phyloP scores from a whole-genome alignment of 2,329 filamentous ascomycete species.

The Botrytis fragariae region DNA sequence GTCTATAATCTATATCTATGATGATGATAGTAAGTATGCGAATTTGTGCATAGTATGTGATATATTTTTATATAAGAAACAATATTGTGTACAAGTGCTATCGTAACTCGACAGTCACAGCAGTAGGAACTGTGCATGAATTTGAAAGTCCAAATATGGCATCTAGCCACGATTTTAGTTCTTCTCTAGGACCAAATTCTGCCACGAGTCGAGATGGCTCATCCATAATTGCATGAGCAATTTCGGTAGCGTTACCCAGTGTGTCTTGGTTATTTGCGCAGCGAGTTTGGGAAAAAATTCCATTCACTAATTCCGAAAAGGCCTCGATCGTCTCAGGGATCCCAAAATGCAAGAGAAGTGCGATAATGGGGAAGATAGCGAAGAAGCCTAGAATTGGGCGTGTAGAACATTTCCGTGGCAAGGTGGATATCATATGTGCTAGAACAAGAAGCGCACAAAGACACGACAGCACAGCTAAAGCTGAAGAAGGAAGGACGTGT shows the following conservation, averaged over 20 bases:
- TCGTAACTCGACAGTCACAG: not conserved
- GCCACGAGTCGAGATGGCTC: constrained; percentile 17
- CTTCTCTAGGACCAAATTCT: constrained; percentile 12
- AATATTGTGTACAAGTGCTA: not conserved
- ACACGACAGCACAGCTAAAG: constrained; percentile 3
- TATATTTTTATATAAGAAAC: not conserved
- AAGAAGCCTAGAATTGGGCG: not conserved
- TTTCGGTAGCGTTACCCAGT: not conserved
- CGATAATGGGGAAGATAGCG: not conserved
- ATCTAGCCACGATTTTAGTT: not conserved
- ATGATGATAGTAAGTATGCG: not conserved
- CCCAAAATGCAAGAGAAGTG: constrained; percentile 8
- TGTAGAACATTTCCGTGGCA: not conserved
- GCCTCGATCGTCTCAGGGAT: not conserved
- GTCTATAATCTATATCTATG: not conserved
- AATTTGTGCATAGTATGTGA: not conserved
- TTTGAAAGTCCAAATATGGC: not conserved
- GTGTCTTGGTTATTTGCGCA: not conserved
- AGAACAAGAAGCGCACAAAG: constrained; percentile 13
- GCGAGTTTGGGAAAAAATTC: not conserved
- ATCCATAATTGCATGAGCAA: constrained; percentile 1
- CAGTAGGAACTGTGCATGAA: not conserved
- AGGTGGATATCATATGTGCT: not conserved
- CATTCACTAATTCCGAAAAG: not conserved
- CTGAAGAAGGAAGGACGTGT: not conserved